Conservation (phyloP, 768 basidiomycete species). For the Chlorophyllum brunneum region DNA sequence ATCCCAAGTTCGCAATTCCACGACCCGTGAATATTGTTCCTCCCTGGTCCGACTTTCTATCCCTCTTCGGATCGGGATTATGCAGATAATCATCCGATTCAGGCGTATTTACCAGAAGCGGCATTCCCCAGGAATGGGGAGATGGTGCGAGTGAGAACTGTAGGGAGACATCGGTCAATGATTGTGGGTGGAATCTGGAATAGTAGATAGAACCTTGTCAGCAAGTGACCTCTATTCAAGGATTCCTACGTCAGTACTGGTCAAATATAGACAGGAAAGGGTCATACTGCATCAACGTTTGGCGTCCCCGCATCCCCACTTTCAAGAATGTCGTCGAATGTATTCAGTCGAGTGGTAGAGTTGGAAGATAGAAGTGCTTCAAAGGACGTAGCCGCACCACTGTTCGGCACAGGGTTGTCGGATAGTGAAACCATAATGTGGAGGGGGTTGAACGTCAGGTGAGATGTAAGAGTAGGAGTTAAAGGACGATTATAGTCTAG, state of each 20-base stretch:
- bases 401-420: not conserved
- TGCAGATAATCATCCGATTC: constrained; percentile 66
- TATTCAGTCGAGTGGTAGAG: not conserved
- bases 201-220: constrained; percentile 2
- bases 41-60: constrained; percentile 48
- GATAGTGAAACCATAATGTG: constrained; percentile 3
- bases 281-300: not conserved
- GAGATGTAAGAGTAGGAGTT: not conserved
- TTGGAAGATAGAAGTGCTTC: constrained; percentile 5
- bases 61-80: constrained; percentile 55
- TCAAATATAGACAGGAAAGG: not conserved
- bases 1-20: constrained; percentile 66
- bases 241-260: not conserved
- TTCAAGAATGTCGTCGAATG: not conserved
- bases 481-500: not conserved
- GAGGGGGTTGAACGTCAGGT: not conserved
- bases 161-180: not conserved
- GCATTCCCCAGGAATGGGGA: constrained; percentile 45
- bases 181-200: too few relatives aligned
- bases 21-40: constrained; percentile 58
- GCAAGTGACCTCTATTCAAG: not conserved
- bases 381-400: constrained; percentile 4
- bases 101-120: constrained; percentile 36
- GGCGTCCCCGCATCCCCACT: not conserved
- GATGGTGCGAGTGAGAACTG: constrained; percentile 41